Evolutionary conservation across 1,284 basidiomycete genomes (phyloP), one percentile per base, ranked within the genome.

Genomic region (Pseudozyma sp.): DNA sequence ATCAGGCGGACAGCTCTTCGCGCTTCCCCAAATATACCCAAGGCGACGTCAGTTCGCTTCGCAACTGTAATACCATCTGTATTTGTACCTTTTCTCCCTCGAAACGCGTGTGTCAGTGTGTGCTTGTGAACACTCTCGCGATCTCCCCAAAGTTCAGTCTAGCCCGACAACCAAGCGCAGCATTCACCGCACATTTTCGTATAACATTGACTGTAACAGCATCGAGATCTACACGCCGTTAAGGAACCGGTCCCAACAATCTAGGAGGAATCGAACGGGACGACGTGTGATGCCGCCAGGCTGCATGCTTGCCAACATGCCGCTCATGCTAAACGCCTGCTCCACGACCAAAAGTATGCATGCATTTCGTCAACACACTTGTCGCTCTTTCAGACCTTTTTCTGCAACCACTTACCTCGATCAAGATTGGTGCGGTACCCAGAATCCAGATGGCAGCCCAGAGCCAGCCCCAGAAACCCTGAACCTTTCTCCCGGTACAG

Each of bases 21-120:
- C 29, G 51, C 16, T 34, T n/a, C 13, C 48, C 29, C n/a, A n/a
- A 57, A 50, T 53, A 73, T 73, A 73, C 65, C 64, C 61, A 19
- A 33, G 31, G 59, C 54, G 46, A 53, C 5, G 33, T 46, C 11
- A 7, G 19, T 17, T 44, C 19, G 46, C 40, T 51, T 42, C 31
- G 48, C 56, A 55, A 40, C 33, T 68, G 66, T 58, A 68, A 43
- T 50, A 59, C 35, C 40, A 68, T 30, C 51, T 69, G 67, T 69
- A 69, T 33, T 69, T 63, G 60, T 64, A 69, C 42, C 39, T 11
- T 11, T 0, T 29, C 31, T 33, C 35, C 48, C 17, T 13, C 19
- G 7, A 14, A 37, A 37, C 35, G 35, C 4, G 14, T 37, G 35
- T 10, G 1, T 24, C 2, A 24, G 24, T 24, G 24, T 24, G 24